Evolutionary conservation across 805 yeast genomes (phyloP).

Genomic region (Candida pseudoglaebosa): DNA sequence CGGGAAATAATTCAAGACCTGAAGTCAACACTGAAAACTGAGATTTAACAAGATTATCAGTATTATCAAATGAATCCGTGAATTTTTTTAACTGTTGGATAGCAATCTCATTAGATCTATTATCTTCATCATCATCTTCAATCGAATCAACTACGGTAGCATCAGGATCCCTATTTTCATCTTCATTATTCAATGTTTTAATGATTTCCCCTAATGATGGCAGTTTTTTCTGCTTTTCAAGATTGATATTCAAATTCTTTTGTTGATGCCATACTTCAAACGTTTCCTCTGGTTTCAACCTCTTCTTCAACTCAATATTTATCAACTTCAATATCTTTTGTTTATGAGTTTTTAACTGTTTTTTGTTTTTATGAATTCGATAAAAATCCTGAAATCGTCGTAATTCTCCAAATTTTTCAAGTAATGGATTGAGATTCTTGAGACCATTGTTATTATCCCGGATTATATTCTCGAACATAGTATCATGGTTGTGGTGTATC

Average conservation of each 20-base stretch:
- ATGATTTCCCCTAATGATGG: neutral
- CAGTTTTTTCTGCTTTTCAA: constrained; percentile 5
- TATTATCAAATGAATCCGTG: constrained; percentile 16
- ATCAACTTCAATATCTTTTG: constrained; percentile 17
- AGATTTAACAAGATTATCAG: constrained; percentile 16
- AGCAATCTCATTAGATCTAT: constrained; percentile 4
- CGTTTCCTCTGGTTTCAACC: constrained; percentile 28
- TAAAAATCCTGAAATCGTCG: constrained; percentile 3
- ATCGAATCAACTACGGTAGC: neutral
- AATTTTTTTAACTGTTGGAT: constrained; percentile 11
- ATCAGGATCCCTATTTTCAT: neutral
- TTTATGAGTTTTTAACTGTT: constrained; percentile 5
- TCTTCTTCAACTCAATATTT: constrained; percentile 21
- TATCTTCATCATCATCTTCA: constrained; percentile 7
- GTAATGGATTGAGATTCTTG: neutral
- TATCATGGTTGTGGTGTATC: constrained; percentile 2
- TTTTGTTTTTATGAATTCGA: constrained; percentile 2
- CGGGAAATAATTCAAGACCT: constrained; percentile 23
- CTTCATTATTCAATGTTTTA: neutral
- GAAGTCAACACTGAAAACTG: constrained; percentile 17
- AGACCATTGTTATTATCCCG: neutral
- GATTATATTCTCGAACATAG: constrained; percentile 3
- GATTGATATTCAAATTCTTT: constrained; percentile 13
- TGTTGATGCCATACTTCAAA: constrained; percentile 31
- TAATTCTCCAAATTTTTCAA: neutral